phyloP scores from a whole-genome alignment of 202 grass and related monocot species.

The Brachypodium distachyon region DNA sequence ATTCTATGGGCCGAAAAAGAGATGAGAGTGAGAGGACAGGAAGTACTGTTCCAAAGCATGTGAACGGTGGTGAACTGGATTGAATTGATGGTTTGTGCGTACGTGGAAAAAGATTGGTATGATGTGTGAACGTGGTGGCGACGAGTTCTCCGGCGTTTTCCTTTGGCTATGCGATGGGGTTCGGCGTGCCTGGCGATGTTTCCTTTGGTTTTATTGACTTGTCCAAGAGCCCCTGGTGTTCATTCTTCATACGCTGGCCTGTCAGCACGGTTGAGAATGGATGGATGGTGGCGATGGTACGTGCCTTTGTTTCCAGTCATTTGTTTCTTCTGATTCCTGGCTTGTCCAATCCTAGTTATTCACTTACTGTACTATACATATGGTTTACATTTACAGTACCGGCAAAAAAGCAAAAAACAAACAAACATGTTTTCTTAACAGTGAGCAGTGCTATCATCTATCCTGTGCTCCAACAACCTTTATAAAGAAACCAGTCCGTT shows the following conservation, averaged over 20 bases:
- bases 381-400: too few species aligned
- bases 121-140: neutral
- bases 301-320: neutral
- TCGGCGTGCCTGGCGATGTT: too few species aligned
- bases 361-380: too few species aligned
- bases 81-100: neutral
- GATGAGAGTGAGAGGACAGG: neutral
- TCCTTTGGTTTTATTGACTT: neutral
- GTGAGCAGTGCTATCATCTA: too few species aligned
- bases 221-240: neutral
- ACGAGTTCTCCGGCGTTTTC: neutral
- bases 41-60: neutral
- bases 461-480: neutral
- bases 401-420: too few species aligned
- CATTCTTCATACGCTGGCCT: neutral
- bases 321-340: neutral
- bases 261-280: neutral
- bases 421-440: too few species aligned
- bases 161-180: neutral
- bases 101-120: neutral
- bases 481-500: too few species aligned
- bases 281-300: neutral
- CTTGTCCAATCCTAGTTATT: too few species aligned
- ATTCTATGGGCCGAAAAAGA: too few species aligned
- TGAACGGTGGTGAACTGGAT: neutral